phyloP scores from a whole-genome alignment of 176 grass and related monocot genomes.

The Otatea glauca region DNA sequence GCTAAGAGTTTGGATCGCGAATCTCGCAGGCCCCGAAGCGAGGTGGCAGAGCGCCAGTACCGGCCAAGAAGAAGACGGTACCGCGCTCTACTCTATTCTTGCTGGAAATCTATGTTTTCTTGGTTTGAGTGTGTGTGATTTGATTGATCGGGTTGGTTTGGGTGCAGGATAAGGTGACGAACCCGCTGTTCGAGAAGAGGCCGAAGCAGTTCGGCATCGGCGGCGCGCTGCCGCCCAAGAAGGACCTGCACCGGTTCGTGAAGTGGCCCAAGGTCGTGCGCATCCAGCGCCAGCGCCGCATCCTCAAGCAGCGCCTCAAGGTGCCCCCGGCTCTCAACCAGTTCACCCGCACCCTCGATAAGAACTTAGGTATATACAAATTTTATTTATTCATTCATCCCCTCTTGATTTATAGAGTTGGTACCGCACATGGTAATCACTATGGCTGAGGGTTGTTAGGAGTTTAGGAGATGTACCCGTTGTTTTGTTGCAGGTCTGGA shows the following conservation, averaged over 20 bases:
- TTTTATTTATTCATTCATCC: background rate
- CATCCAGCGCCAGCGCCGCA: slow-evolving; percentile 88
- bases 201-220: slow-evolving; percentile 92
- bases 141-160: background rate
- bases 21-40: slow-evolving; percentile 77
- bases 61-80: slow-evolving; percentile 71
- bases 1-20: background rate
- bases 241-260: slow-evolving; percentile 79
- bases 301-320: slow-evolving; percentile 95
- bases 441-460: background rate
- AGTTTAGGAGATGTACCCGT: background rate
- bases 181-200: slow-evolving; percentile 91
- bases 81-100: background rate
- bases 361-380: slow-evolving; percentile 65
- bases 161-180: slow-evolving; percentile 69
- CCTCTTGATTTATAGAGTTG: background rate
- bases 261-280: slow-evolving; percentile 96
- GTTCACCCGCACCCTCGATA: slow-evolving; percentile 94
- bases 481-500: background rate
- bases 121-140: background rate
- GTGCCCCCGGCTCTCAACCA: slow-evolving; percentile 86
- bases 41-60: slow-evolving; percentile 56
- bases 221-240: slow-evolving; percentile 81
- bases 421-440: too few relatives aligned
- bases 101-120: background rate